These are phyloP conservation scores for Exophiala sp. DNA, from an alignment of 2,329 filamentous ascomycete genomes.

Conservation along the genomic window DNA sequence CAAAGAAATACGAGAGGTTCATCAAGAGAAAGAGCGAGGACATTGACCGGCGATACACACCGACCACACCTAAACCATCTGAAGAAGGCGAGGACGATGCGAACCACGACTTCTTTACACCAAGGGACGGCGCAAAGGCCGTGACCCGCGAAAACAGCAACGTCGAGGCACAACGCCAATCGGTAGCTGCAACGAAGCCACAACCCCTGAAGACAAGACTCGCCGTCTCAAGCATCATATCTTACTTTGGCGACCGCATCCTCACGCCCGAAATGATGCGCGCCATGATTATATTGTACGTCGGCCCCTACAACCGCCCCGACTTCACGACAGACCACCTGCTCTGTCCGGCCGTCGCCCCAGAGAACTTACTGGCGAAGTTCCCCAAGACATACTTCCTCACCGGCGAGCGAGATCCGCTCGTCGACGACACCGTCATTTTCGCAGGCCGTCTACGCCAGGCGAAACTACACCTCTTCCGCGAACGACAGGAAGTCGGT, in stretches of 20 bases:
- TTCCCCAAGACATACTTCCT: slow-evolving; percentile 95
- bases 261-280: slow-evolving; percentile 98
- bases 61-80: slow-evolving; percentile 75
- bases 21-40: slow-evolving; percentile 82
- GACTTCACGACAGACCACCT: slow-evolving; percentile 91
- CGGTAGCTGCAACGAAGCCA: slow-evolving; percentile 39
- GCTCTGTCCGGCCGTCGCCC: slow-evolving; percentile 83
- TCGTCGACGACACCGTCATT: slow-evolving; percentile 95
- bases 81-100: slow-evolving; percentile 61
- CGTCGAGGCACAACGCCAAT: slow-evolving; percentile 37
- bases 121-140: slow-evolving; percentile 27
- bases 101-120: slow-evolving; percentile 32
- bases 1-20: slow-evolving; percentile 64
- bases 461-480: slow-evolving; percentile 62
- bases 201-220: slow-evolving; percentile 71
- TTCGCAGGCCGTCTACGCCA: slow-evolving; percentile 86
- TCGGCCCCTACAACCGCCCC: slow-evolving; percentile 87
- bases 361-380: slow-evolving; percentile 73
- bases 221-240: slow-evolving; percentile 94
- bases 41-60: slow-evolving; percentile 58
- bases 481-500: slow-evolving; percentile 54
- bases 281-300: slow-evolving; percentile 97
- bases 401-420: slow-evolving; percentile 88
- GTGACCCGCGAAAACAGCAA: slow-evolving; percentile 27
- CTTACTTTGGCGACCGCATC: slow-evolving; percentile 94